Evolutionary conservation across 306 rosid species (phyloP).

Genomic region (Prunus salicina): DNA sequence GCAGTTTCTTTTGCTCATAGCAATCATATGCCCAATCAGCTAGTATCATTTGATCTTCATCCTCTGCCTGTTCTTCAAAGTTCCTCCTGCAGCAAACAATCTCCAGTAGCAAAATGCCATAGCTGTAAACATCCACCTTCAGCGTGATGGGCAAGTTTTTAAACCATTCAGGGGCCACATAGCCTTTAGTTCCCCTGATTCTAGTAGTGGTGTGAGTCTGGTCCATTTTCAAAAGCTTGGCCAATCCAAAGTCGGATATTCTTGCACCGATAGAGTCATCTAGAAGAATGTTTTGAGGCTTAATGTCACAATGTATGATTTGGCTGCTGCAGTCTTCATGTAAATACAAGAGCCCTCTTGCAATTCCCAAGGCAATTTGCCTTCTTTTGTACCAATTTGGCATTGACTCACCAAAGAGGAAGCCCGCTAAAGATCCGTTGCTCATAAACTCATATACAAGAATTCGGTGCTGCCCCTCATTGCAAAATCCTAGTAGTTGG

Average conservation of each 20-base stretch:
- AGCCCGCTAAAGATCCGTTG: conserved; percentile 15
- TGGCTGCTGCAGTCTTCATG: conserved; percentile 28
- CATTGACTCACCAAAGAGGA: background rate
- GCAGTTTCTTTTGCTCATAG: too few relatives aligned
- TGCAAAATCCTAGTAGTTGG: conserved; percentile 23
- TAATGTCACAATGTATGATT: too few relatives aligned
- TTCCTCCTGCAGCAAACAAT: conserved; percentile 23
- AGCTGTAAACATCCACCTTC: conserved; percentile 22
- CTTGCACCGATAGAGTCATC: background rate
- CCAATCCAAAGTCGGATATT: conserved; percentile 33
- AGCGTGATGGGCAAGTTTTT: conserved; percentile 22
- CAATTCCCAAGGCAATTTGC: conserved; percentile 15
- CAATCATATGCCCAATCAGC: too few relatives aligned
- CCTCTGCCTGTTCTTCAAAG: background rate
- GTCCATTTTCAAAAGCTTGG: conserved; percentile 19
- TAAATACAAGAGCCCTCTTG: conserved; percentile 23
- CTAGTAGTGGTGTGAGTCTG: conserved; percentile 22
- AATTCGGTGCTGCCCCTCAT: background rate
- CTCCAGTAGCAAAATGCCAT: conserved; percentile 20
- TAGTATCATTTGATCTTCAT: too few relatives aligned
- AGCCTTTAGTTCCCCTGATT: conserved; percentile 27
- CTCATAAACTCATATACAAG: background rate
- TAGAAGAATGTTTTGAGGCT: conserved; percentile 6
- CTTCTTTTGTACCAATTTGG: conserved; percentile 21
- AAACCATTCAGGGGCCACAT: conserved; percentile 34